Base-by-base conservation (phyloP, 768 basidiomycete genomes). In the Calocera cornea region DNA sequence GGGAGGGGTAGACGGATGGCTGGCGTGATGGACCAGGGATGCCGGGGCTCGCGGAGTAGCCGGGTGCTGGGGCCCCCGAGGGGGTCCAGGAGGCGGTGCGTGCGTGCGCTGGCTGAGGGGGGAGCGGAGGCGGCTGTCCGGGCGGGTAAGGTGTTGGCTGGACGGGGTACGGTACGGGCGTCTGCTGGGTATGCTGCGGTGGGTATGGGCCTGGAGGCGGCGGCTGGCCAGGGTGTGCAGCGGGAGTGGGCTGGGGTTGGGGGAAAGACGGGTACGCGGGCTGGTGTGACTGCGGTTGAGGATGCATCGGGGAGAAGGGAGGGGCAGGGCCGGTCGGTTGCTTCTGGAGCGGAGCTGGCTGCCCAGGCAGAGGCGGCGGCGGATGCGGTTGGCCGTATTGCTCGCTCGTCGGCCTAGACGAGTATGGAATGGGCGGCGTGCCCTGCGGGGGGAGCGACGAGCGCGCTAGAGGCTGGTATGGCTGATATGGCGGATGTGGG, bases 141-240 rank as follows among this genome's bases (percentile, higher is more conserved):
- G 65, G 16, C 12, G 64, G 0, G 24, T 29, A 38, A n/a, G 2
- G 19, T 16, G 67, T 41, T 69, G 60, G 65, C 68, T 24, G 5
- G 78, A 74, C 3, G 74, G 74, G 64, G 75, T 70, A 7, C 74
- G 76, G 36, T 70, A 74, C 24, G 67, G 68, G 66, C 68, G 49
- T 67, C 22, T 36, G 66, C 16, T 64, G 54, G 3, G 54, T 44
- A 33, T 65, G 66, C 8, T 67, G 12, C 40, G 67, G 70, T 34
- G 67, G 41, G 66, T 22, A 65, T 31, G 22, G 70, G 12, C n/a
- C 27, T 34, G 68, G 31, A 44, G 72, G 72, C 17, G 67, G 64
- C 41, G 47, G 72, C 14, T 71, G 66, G 8, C 70, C 70, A 29
- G 70, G 69, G 34, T 69, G 69, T 14, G 67, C 64, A 29, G 70